Percentiles rank a stretch among this genome's conserved stretches.
These are phyloP conservation scores for Coemansia sp. DNA, from an alignment of 192 early-diverging fungal genomes.

Conservation along the genomic window DNA sequence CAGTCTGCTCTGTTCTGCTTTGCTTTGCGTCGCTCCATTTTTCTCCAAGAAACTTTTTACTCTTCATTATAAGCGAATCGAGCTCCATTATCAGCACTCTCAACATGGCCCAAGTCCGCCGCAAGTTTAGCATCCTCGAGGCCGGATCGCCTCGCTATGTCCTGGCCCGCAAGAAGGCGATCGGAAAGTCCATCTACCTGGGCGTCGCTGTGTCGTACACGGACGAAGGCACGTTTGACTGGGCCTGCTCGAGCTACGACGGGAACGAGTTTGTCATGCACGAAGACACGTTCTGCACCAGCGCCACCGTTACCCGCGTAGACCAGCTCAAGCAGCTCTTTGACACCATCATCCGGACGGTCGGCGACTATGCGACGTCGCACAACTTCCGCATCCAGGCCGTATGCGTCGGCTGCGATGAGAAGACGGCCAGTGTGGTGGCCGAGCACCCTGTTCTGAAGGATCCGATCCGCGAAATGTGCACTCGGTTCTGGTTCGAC, in stretches of 20 bases:
- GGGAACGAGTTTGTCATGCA: conserved; percentile 65
- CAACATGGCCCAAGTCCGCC: conserved; percentile 25
- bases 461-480: conserved; percentile 41
- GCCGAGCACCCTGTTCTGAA: conserved; percentile 41
- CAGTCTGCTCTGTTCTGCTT: background rate
- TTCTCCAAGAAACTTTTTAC: conserved; percentile 4
- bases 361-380: conserved; percentile 55
- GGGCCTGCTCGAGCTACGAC: conserved; percentile 69
- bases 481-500: conserved; percentile 67
- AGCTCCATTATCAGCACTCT: background rate
- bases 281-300: conserved; percentile 44
- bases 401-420: conserved; percentile 59
- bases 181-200: conserved; percentile 47
- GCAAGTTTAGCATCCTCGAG: conserved; percentile 54
- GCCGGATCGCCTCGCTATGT: conserved; percentile 49
- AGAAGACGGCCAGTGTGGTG: conserved; percentile 45
- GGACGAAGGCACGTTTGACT: conserved; percentile 41
- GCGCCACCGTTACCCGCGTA: conserved; percentile 7
- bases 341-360: conserved; percentile 53
- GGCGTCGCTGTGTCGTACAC: conserved; percentile 44
- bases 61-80: background rate
- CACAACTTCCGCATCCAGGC: conserved; percentile 69
- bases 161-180: conserved; percentile 50
- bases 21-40: background rate
- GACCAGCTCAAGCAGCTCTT: conserved; percentile 52